These are phyloP conservation scores for Suhomyces emberorum DNA, from an alignment of 805 yeast species.

Conservation along the genomic window DNA sequence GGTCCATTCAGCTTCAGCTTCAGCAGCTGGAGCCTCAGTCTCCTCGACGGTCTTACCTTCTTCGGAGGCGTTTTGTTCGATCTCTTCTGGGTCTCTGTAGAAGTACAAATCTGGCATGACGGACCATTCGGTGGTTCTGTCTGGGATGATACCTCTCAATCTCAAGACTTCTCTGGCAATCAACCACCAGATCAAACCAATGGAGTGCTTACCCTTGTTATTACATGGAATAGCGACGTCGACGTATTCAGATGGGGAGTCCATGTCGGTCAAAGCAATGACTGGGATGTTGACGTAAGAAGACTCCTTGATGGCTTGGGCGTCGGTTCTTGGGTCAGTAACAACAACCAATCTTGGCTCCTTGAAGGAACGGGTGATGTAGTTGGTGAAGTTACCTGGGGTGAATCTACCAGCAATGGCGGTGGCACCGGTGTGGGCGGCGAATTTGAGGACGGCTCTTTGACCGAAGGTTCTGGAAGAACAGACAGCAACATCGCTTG, in stretches of 20 bases:
- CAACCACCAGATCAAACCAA: slow-evolving; percentile 99
- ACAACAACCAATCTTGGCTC: slow-evolving; percentile 99
- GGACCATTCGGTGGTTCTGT: slow-evolving; percentile 96
- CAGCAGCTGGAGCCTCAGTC: slow-evolving; percentile 57
- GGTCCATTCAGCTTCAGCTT: slow-evolving; percentile 54
- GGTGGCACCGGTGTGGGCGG: slow-evolving; percentile 99
- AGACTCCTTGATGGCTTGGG: slow-evolving; percentile 99
- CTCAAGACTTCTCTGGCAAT: slow-evolving; percentile 98
- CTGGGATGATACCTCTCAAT: slow-evolving; percentile 95
- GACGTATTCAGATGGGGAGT: slow-evolving; percentile 98
- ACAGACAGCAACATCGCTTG: slow-evolving; percentile 97
- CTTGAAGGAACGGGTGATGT: slow-evolving; percentile 99
- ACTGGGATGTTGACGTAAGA: slow-evolving; percentile 99
- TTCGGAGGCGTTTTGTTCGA: slow-evolving; percentile 71
- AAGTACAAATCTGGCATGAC: slow-evolving; percentile 99
- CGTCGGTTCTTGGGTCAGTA: slow-evolving; percentile 99
- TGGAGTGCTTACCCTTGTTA: slow-evolving; percentile 99
- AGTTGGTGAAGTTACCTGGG: slow-evolving; percentile 99
- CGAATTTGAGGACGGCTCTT: slow-evolving; percentile 99
- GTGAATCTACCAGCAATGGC: slow-evolving; percentile 99
- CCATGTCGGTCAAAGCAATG: slow-evolving; percentile 97
- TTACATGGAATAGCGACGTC: slow-evolving; percentile 99
- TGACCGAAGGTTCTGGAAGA: slow-evolving; percentile 99
- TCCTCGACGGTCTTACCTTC: slow-evolving; percentile 53
- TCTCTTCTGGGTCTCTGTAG: slow-evolving; percentile 99